Conservation (phyloP, 1,284 basidiomycete genomes). For the Cutaneotrichosporon sp. region DNA sequence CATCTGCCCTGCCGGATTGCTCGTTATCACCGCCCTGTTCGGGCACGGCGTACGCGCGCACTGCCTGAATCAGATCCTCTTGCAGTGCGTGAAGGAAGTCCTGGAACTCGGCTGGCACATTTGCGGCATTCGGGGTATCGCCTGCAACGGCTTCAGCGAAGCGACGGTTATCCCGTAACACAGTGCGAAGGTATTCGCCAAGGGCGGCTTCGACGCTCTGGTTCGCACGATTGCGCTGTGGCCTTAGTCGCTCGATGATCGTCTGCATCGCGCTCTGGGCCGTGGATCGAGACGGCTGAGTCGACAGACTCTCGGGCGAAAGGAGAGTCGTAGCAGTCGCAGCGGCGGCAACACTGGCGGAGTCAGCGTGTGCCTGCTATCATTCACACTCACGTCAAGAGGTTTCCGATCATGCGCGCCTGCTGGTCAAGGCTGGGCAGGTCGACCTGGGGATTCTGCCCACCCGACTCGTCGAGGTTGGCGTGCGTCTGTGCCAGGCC, state of each 20-base stretch:
- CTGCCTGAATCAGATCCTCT: slow-evolving; percentile 36
- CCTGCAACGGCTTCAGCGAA: slow-evolving; percentile 15
- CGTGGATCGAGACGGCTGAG: slow-evolving; percentile 21
- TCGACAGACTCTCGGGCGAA: slow-evolving; percentile 19
- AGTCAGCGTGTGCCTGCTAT: not conserved
- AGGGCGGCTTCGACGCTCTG: slow-evolving; percentile 38
- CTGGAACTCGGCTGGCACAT: slow-evolving; percentile 36
- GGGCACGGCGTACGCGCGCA: slow-evolving; percentile 36
- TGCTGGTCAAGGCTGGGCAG: slow-evolving; percentile 35
- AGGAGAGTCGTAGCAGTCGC: slow-evolving; percentile 44
- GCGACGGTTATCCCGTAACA: slow-evolving; percentile 29
- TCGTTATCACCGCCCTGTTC: slow-evolving; percentile 4
- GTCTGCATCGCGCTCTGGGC: slow-evolving; percentile 32
- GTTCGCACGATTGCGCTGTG: slow-evolving; percentile 21
- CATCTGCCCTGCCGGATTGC: slow-evolving; percentile 1
- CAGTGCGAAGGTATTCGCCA: slow-evolving; percentile 39
- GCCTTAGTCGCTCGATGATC: slow-evolving; percentile 39
- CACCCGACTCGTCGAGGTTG: slow-evolving; percentile 4
- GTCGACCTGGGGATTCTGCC: slow-evolving; percentile 6
- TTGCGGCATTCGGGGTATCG: slow-evolving; percentile 14
- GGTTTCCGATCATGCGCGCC: slow-evolving; percentile 44
- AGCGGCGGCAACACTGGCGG: slow-evolving; percentile 39
- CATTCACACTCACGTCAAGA: slow-evolving; percentile 39
- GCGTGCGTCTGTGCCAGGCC: slow-evolving; percentile 45
- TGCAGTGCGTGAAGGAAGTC: slow-evolving; percentile 42